A percentile compares a stretch with the other conserved stretches of the same genome.
Evolutionary conservation across 2,329 filamentous ascomycete species (phyloP).

Genomic region (Shiraia sp.): DNA sequence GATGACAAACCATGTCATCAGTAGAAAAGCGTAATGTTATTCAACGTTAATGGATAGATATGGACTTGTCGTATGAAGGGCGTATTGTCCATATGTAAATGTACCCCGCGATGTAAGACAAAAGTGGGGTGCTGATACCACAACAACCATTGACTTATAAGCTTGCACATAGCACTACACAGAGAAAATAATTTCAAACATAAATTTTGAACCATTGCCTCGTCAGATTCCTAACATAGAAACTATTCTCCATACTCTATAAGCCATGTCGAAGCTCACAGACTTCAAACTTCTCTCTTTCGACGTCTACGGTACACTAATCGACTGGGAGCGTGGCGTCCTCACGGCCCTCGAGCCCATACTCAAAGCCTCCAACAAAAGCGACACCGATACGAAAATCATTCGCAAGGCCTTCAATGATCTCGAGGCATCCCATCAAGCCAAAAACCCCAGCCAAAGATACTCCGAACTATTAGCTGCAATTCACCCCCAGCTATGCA

Average conservation of each 20-base stretch:
- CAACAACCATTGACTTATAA: constrained; percentile 5
- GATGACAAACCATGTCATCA: no score
- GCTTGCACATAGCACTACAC: no score
- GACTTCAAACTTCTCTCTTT: constrained; percentile 65
- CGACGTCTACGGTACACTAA: constrained; percentile 78
- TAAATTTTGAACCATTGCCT: no score
- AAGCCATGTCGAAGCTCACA: constrained; percentile 38
- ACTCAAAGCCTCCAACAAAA: constrained; percentile 42
- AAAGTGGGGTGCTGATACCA: no score
- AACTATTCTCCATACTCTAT: background rate
- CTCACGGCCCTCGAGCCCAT: constrained; percentile 57
- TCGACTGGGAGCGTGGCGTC: constrained; percentile 77
- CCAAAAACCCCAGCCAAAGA: constrained; percentile 57
- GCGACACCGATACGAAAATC: constrained; percentile 25
- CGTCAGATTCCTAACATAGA: background rate
- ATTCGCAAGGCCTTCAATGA: constrained; percentile 49
- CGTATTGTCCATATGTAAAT: no score
- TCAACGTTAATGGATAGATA: no score
- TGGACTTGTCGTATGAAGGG: no score
- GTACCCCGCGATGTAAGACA: no score
- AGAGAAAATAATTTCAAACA: no score
- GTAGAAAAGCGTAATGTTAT: no score
- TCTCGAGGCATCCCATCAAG: constrained; percentile 57
- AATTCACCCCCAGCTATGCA: constrained; percentile 54
- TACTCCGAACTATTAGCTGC: constrained; percentile 65